Evolutionary conservation across 257 asterid genomes (phyloP).

Genomic region (Solanum lignicaule): DNA sequence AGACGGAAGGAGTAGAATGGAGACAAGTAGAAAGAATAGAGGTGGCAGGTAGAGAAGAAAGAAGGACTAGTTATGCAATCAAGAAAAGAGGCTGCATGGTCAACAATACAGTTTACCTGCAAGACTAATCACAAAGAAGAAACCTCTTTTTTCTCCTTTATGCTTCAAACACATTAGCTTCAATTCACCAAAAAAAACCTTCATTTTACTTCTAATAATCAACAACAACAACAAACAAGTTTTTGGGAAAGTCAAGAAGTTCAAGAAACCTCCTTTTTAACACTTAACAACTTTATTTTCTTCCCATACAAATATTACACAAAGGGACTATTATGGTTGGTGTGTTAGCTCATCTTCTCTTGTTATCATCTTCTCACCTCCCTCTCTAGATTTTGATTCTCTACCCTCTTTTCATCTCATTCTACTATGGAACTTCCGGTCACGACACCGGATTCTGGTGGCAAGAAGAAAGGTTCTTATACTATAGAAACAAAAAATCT

Average conservation of each 20-base stretch:
- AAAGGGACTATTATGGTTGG: conserved; percentile 27
- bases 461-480: conserved; percentile 14
- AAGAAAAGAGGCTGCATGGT: conserved; percentile 45
- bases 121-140: conserved; percentile 18
- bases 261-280: neutral
- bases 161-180: conserved; percentile 1
- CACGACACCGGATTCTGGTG: conserved; percentile 14
- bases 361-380: neutral
- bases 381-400: conserved; percentile 6
- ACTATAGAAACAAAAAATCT: conserved; percentile 42
- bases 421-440: conserved; percentile 56
- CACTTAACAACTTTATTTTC: conserved; percentile 3
- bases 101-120: conserved; percentile 70
- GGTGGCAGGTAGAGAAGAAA: conserved; percentile 15
- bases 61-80: conserved; percentile 6
- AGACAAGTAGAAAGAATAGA: neutral
- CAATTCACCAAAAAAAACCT: neutral
- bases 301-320: conserved; percentile 28
- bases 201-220: conserved; percentile 1
- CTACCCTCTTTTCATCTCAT: neutral
- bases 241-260: neutral
- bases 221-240: conserved; percentile 10
- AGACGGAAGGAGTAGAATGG: neutral
- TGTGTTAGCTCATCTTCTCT: conserved; percentile 62
- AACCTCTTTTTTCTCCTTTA: conserved; percentile 10